phyloP scores from a whole-genome alignment of 2,329 filamentous ascomycete genomes.

The Esteya vermicola region DNA sequence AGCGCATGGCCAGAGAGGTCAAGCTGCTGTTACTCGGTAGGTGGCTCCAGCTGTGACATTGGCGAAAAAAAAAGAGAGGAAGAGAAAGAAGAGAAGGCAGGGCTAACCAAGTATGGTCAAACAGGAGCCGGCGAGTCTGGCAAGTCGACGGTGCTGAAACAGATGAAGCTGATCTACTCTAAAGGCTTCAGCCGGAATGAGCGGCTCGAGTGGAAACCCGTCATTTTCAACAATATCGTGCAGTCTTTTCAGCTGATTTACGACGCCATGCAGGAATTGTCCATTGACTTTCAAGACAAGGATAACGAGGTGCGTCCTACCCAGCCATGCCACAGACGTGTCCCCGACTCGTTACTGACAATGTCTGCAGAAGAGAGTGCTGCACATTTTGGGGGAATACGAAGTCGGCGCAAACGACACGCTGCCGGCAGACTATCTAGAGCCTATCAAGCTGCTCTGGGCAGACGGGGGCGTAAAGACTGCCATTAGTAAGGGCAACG shows the following conservation, averaged over 20 bases:
- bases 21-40: slow-evolving; percentile 87
- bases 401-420: slow-evolving; percentile 74
- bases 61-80: no score
- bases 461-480: slow-evolving; percentile 66
- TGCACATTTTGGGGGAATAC: slow-evolving; percentile 61
- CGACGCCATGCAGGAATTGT: slow-evolving; percentile 79
- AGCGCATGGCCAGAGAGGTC: slow-evolving; percentile 71
- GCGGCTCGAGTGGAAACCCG: slow-evolving; percentile 84
- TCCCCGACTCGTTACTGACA: no score
- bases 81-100: no score
- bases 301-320: slow-evolving; percentile 77
- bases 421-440: slow-evolving; percentile 63
- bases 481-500: slow-evolving; percentile 87
- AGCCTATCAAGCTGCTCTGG: slow-evolving; percentile 78
- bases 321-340: no score
- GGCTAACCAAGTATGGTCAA: background rate
- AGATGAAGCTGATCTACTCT: slow-evolving; percentile 97
- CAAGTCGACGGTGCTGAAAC: slow-evolving; percentile 94
- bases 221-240: slow-evolving; percentile 90
- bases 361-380: slow-evolving; percentile 53
- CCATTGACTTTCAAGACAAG: slow-evolving; percentile 62
- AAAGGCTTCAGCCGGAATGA: slow-evolving; percentile 83
- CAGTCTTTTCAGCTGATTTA: slow-evolving; percentile 84
- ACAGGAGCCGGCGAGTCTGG: slow-evolving; percentile 86
- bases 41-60: background rate